Evolutionary conservation across 805 yeast genomes (phyloP).

Genomic region (Candida berthetii): DNA sequence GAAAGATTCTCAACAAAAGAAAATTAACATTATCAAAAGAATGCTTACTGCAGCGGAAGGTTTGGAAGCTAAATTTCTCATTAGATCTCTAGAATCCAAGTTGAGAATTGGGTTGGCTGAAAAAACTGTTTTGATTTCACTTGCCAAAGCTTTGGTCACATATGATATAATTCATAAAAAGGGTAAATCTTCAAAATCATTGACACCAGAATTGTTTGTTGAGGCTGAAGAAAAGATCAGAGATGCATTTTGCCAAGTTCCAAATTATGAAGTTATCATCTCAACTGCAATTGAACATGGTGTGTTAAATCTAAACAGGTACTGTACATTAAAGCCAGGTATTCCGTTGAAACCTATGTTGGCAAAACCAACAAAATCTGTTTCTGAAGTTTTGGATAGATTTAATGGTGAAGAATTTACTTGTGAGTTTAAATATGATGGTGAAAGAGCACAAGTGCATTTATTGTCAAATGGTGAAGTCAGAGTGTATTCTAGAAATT

Average conservation of each 20-base stretch:
- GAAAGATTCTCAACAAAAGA: constrained; percentile 71
- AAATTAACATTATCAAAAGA: constrained; percentile 73
- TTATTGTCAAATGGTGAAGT: constrained; percentile 57
- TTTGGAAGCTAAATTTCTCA: constrained; percentile 83
- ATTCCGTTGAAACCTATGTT: constrained; percentile 96
- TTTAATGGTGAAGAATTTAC: constrained; percentile 83
- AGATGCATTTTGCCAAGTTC: constrained; percentile 85
- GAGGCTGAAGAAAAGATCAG: constrained; percentile 73
- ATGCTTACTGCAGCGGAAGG: constrained; percentile 83
- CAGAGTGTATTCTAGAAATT: constrained; percentile 83
- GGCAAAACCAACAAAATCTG: constrained; percentile 94
- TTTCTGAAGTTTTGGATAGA: constrained; percentile 86
- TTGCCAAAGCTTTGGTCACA: constrained; percentile 75
- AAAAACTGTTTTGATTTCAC: constrained; percentile 77
- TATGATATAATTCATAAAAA: constrained; percentile 41
- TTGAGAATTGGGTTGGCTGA: constrained; percentile 92
- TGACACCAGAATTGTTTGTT: constrained; percentile 37
- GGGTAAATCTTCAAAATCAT: constrained; percentile 18
- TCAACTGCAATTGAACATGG: constrained; percentile 63
- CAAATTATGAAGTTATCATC: constrained; percentile 82
- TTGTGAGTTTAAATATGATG: constrained; percentile 96
- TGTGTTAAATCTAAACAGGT: constrained; percentile 52
- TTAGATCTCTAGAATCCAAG: constrained; percentile 89
- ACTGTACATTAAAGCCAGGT: constrained; percentile 80
- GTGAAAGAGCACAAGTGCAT: constrained; percentile 96